Conservation (phyloP, 495 filamentous ascomycete genomes). For the Tuber microsphaerosporum region DNA sequence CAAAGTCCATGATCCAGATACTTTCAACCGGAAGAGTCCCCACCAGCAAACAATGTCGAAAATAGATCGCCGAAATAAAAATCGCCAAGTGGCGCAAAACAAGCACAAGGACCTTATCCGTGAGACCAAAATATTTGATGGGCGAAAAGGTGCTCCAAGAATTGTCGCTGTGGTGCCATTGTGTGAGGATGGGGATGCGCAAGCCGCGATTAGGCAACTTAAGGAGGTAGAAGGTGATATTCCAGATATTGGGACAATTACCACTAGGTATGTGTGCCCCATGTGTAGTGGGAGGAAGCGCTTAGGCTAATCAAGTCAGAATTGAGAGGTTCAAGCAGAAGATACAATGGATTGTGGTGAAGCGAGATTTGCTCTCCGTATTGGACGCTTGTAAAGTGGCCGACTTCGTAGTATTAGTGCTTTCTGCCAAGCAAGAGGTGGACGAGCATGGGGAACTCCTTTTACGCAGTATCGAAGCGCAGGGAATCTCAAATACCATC, state of each 20-base stretch:
- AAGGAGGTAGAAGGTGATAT: constrained; percentile 71
- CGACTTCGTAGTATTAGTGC: constrained; percentile 77
- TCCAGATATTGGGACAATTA: constrained; percentile 52
- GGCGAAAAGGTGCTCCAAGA: constrained; percentile 75
- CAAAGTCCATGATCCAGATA: constrained; percentile 42
- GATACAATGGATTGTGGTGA: constrained; percentile 69
- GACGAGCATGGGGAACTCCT: constrained; percentile 74
- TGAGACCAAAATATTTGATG: constrained; percentile 70
- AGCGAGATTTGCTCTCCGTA: constrained; percentile 61
- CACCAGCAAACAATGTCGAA: constrained; percentile 97
- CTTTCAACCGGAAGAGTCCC: constrained; percentile 69
- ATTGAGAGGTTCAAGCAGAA: constrained; percentile 91
- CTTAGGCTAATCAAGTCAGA: constrained; percentile 33
- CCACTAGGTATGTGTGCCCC: constrained; percentile 45
- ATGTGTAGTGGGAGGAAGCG: neutral
- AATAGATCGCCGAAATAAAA: constrained; percentile 85
- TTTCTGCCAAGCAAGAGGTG: constrained; percentile 75
- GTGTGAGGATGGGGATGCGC: constrained; percentile 60
- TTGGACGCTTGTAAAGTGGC: constrained; percentile 82
- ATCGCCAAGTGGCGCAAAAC: constrained; percentile 70
- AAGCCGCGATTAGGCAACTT: constrained; percentile 59
- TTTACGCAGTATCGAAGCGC: constrained; percentile 76
- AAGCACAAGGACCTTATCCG: constrained; percentile 75
- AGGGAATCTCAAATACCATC: constrained; percentile 82
- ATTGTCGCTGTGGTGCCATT: constrained; percentile 89